Conservation (phyloP, 352 stramenopile species). For the Blastocystis sp. region DNA sequence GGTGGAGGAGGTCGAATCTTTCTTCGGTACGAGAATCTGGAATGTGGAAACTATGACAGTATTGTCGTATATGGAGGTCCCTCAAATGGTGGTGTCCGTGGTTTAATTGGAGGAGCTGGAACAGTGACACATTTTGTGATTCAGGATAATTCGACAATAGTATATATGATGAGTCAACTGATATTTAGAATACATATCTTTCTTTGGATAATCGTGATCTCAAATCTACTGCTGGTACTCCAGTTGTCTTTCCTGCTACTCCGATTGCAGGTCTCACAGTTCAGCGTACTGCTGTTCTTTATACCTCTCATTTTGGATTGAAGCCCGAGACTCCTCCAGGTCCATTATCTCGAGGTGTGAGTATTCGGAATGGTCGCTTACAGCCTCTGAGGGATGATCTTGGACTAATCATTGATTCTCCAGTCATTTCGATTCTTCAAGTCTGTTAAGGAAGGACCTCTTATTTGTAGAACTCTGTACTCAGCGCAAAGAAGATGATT, state of each 20-base stretch:
- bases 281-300: slow-evolving; percentile 8
- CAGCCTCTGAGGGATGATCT: background rate
- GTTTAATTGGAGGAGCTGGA: background rate
- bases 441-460: background rate
- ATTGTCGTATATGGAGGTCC: background rate
- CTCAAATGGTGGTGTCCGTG: background rate
- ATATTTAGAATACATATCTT: background rate
- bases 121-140: background rate
- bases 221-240: background rate
- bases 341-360: background rate
- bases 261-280: background rate
- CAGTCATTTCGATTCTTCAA: slow-evolving; percentile 9
- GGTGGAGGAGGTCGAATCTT: slow-evolving; percentile 6
- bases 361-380: background rate
- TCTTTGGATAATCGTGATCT: background rate
- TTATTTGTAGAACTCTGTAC: background rate
- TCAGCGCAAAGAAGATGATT: slow-evolving; percentile 13
- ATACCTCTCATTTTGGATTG: background rate
- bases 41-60: background rate
- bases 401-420: background rate
- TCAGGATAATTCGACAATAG: background rate
- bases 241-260: background rate
- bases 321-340: background rate
- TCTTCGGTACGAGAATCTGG: background rate
- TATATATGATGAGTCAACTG: background rate